Evolutionary conservation across 257 asterid genomes (phyloP), one percentile per base, ranked within the genome.

Genomic region (Echium plantagineum): DNA sequence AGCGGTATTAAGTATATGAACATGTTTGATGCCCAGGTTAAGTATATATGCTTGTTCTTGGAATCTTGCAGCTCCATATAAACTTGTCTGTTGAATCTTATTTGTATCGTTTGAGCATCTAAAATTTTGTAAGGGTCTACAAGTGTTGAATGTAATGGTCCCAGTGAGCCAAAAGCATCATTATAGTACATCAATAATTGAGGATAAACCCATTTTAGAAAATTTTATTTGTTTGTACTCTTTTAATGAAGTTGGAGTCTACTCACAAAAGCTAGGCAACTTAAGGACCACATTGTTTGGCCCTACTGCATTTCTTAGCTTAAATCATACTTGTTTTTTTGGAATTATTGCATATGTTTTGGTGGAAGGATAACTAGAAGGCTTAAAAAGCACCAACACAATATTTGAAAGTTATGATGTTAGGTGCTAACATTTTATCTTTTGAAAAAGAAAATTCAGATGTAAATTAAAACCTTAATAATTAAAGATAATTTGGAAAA

Each of bases 11-110:
- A 84, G 72, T 91, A 91, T 78, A 84, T 82, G 97, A 91, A 91
- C 94, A 91, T 91, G 98, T 91, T 89, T 66, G 98, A 91, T 71
- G 96, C 98, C 13, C 98, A 91, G 97, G 98, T 90, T 49, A 70
- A 72, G 51, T 51, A 13, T 9, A 31, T 26, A 24, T 38, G 22
- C n/a, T 26, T 52, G 26, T 21, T 24, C 47, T 24, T 24, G 26
- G 26, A 24, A 24, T 24, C 26, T 9, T 59, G 35, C 5, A 21
- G 31, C 35, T 20, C 15, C 21, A 10, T 56, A 7, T 31, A 24
- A 9, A 21, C 32, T 56, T 22, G 59, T 55, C 6, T 18, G 52
- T 24, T 16, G 30, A 52, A 46, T 22, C 7, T 47, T 47, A 12
- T 53, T 16, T 61, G 22, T 42, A 10, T 42, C 17, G 49, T 38